Evolutionary conservation across 352 stramenopile genomes (phyloP).

Genomic region (Globisporangium uncinulatum): DNA sequence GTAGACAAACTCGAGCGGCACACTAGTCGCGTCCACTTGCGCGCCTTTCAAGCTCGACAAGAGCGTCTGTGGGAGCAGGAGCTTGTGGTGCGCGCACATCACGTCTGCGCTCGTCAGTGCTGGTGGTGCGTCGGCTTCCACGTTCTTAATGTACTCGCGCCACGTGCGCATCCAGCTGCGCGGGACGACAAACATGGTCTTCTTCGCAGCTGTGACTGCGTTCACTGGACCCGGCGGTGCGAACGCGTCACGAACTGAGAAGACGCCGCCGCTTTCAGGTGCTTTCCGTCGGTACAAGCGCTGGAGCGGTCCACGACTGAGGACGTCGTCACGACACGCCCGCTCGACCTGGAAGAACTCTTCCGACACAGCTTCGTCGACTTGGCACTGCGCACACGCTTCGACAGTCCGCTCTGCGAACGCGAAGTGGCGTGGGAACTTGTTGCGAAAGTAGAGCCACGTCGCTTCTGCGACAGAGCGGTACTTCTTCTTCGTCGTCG

Average conservation of each 20-base stretch:
- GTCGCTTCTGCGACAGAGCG: constrained; percentile 36
- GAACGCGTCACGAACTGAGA: constrained; percentile 44
- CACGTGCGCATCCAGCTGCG: constrained; percentile 54
- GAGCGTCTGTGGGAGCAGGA: constrained; percentile 45
- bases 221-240: constrained; percentile 22
- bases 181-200: constrained; percentile 53
- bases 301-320: constrained; percentile 38
- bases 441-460: constrained; percentile 59
- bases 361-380: constrained; percentile 43
- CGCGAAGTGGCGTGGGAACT: constrained; percentile 39
- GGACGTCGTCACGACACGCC: constrained; percentile 49
- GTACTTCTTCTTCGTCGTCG: constrained; percentile 65
- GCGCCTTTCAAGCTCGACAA: constrained; percentile 34
- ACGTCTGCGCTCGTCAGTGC: constrained; percentile 27
- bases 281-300: constrained; percentile 46
- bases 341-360: constrained; percentile 49
- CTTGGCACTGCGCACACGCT: constrained; percentile 45
- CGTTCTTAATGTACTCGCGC: constrained; percentile 69
- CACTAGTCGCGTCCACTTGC: constrained; percentile 29
- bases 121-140: constrained; percentile 34
- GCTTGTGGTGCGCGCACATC: constrained; percentile 46
- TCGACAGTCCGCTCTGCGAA: constrained; percentile 27
- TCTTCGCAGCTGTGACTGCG: constrained; percentile 13
- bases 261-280: constrained; percentile 20
- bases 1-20: constrained; percentile 57